Base-by-base conservation (phyloP, 306 rosid species). In the Pueraria montana region DNA sequence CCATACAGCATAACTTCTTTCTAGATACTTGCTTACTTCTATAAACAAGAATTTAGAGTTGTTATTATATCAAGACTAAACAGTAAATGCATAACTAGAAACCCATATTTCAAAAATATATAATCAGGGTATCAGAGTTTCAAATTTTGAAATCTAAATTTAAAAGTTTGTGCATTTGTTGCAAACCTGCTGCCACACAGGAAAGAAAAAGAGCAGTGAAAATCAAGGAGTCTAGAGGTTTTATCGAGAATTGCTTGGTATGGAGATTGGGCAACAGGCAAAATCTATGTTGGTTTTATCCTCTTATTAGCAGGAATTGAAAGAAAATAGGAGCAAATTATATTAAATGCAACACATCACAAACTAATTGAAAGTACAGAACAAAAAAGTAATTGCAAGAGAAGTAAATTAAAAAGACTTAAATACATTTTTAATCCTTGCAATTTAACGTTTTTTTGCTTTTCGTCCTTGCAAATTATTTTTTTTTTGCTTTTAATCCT, bases 311-410 rank as follows among this genome's bases (percentile, higher is more conserved):
- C 21, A 58, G 26, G 27, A 26, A 24, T 42, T 24, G 26, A 40
- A 14, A 76, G 70, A 59, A 75, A 55, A 74, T 14, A 42, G 43
- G 70, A 24, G 43, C 58, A 56, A 58, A 26, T 34, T 14, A n/a
- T 45, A 53, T 52, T 55, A 53, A 50, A 52, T 52, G 65, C 64
- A 52, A 73, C 14, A 2, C 64, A 73, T 53, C 65, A 52, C 20
- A 73, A 30, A 36, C 68, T 74, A 52, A 55, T 13, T 53, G 6
- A 21, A 75, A 36, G 14, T 32, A 12, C 5, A 72, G 49, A 72
- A 30, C 5, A 14, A 58, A 75, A 40, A 75, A 12, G 14, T 55
- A 38, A 38, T 10, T 9, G 53, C 10, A 34, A 34, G 5, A 34
- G 5, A 34, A 34, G 40, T 34, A 34, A 34, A 34, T 34, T 34